A percentile compares a stretch with the other conserved stretches of the same genome.
These are phyloP conservation scores for Dysphania ambrosioides DNA, from an alignment of 148 eudicot species.

Conservation along the genomic window DNA sequence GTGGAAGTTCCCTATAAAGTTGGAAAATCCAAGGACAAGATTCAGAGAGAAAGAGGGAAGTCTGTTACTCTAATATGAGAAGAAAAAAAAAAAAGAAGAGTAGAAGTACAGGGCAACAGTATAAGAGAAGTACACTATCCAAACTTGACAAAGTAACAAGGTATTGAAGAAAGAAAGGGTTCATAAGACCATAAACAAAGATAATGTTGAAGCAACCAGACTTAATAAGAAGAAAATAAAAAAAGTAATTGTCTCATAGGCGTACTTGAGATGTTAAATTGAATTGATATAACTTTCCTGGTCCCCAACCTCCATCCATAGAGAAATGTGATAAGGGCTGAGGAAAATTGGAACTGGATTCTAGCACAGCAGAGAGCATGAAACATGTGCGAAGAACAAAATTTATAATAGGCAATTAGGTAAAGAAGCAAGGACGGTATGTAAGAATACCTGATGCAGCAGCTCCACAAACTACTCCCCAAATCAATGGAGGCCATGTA, in stretches of 20 bases:
- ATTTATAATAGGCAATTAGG: too few species aligned
- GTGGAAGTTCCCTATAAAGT: conserved; percentile 73
- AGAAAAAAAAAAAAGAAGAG: neutral
- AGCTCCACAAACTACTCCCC: conserved; percentile 99
- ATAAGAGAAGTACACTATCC: neutral
- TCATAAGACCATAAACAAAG: neutral
- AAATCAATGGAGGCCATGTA: conserved; percentile 95
- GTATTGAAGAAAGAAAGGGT: neutral
- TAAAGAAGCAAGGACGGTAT: neutral
- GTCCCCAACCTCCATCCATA: too few species aligned
- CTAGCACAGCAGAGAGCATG: too few species aligned
- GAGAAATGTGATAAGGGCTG: too few species aligned
- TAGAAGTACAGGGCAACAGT: neutral
- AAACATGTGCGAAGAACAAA: neutral
- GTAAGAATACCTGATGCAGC: conserved; percentile 79
- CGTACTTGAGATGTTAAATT: too few species aligned
- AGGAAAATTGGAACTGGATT: too few species aligned
- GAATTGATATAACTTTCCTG: too few species aligned
- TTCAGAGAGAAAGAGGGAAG: neutral
- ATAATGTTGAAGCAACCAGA: too few species aligned
- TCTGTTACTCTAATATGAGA: too few species aligned
- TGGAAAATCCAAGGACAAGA: neutral
- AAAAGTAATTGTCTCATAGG: neutral
- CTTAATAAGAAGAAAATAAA: too few species aligned
- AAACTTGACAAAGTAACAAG: neutral